Base-by-base conservation (phyloP, 306 rosid genomes). In the Lathyrus sativus region DNA sequence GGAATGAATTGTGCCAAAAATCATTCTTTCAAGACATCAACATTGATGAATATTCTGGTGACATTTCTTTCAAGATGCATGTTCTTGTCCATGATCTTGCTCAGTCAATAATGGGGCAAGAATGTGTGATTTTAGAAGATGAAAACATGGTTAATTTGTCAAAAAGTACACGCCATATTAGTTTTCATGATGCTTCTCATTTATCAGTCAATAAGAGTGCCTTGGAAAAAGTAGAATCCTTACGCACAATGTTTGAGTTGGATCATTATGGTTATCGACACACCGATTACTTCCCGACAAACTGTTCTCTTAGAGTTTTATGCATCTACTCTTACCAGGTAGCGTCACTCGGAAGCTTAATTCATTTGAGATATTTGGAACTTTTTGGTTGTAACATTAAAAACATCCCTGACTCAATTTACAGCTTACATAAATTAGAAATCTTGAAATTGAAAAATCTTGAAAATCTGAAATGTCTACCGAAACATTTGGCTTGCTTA, bases 281-380 rank as follows among this genome's bases (percentile, higher is more conserved):
- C 7, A 15, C 2, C 14, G 11, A 17, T 14, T 15, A 49, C 24
- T 7, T 49, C 24, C 55, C 26, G 17, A 49, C 55, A 49, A 49
- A 49, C 26, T 4, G 11, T 15, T 49, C 24, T 49, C 55, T 49
- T 49, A 11, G 26, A 3, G 55, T 49, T 49, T 49, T 49, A 17
- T 0, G 11, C 24, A 49, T 4, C 2, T 2, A 2, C 5, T 2
- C 5, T 15, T n/a, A 14, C 11, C 17, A 65, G 0, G 3, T 9
- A 7, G 28, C 26, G 26, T 24, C n/a, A 4, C 43, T 28, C 4
- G 57, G 14, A 14, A 65, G 3, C 14, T 45, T 65, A 1, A 26
- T 33, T 50, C 53, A 49, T 62, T 22, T 68, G 26, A 62, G 70
- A 41, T 75, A 68, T 11, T 37, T 67, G 10, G 39, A 39, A 17